These are phyloP conservation scores for Fraxinus platypoda DNA, from an alignment of 305 asterid species.

Conservation along the genomic window DNA sequence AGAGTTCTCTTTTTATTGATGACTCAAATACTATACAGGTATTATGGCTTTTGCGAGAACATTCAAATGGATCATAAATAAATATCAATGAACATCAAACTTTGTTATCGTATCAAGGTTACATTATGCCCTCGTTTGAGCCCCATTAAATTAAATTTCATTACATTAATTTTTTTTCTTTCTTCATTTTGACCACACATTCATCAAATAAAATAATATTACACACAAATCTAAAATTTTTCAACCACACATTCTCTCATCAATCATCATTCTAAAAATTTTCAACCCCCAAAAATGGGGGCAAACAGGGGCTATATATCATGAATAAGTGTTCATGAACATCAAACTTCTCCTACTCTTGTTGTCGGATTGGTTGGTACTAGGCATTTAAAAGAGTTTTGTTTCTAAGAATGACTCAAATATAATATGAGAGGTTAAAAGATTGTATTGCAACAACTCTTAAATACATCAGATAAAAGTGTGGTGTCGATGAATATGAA, in stretches of 20 bases:
- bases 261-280: no score
- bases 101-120: background rate
- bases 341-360: background rate
- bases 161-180: no score
- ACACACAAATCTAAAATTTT: no score
- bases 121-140: no score
- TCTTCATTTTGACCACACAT: no score
- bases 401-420: background rate
- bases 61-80: background rate
- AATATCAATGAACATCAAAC: background rate
- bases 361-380: background rate
- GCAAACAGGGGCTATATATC: no score
- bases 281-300: no score
- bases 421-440: background rate
- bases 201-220: no score
- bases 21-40: background rate
- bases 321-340: background rate
- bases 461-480: background rate
- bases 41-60: background rate
- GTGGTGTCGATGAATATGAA: background rate
- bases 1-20: no score
- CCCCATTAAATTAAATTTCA: no score
- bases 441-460: background rate
- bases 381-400: no score
- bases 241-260: no score